Percentiles rank a stretch among this genome's conserved stretches.
Conservation (phyloP, 371 early-diverging fungal genomes). For the Lichtheimia ornata region DNA sequence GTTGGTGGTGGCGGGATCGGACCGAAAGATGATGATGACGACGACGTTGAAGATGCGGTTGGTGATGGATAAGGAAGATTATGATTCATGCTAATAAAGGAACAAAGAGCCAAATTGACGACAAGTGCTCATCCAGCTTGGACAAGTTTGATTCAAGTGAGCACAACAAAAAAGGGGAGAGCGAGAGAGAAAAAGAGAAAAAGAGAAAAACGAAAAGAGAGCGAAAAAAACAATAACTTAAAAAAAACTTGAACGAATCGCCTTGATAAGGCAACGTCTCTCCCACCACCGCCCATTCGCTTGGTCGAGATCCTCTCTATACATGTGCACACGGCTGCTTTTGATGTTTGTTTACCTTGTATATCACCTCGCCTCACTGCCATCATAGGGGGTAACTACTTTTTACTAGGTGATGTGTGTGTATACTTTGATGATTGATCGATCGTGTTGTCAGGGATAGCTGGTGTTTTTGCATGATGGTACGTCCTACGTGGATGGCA, state of each 20-base stretch:
- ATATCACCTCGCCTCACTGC: too few species aligned
- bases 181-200: constrained; percentile 20
- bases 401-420: too few species aligned
- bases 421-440: too few species aligned
- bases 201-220: constrained; percentile 22
- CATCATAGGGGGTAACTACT: too few species aligned
- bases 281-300: too few species aligned
- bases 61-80: constrained; percentile 1
- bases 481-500: too few species aligned
- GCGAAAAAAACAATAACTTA: constrained; percentile 14
- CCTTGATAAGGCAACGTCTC: too few species aligned
- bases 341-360: too few species aligned
- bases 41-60: neutral
- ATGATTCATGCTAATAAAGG: neutral
- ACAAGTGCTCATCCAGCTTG: neutral
- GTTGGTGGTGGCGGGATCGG: neutral
- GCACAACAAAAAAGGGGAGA: constrained; percentile 8
- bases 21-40: constrained; percentile 1
- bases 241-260: constrained; percentile 13
- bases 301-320: too few species aligned
- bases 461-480: too few species aligned
- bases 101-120: neutral
- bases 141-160: constrained; percentile 14
- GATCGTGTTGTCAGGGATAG: too few species aligned
- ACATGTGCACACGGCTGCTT: too few species aligned